These are phyloP conservation scores for Phytopythium mirpurense DNA, from an alignment of 352 stramenopile species.

Conservation along the genomic window DNA sequence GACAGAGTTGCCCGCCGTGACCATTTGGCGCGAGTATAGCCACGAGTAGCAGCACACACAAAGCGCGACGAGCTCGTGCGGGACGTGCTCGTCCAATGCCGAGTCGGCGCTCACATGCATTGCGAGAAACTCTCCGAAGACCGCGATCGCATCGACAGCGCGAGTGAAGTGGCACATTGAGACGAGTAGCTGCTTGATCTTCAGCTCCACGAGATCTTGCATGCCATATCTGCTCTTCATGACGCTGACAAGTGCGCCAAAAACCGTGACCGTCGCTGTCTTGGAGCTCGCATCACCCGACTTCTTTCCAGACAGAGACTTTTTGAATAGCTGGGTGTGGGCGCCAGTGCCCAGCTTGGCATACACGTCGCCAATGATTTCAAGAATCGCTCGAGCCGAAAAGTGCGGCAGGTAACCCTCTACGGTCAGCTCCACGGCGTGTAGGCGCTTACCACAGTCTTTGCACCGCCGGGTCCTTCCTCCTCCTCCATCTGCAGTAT, in stretches of 20 bases:
- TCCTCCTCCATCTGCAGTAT: conserved; percentile 2
- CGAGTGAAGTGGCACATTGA: conserved; percentile 50
- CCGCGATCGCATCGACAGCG: conserved; percentile 47
- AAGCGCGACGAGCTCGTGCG: conserved; percentile 46
- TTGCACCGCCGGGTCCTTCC: conserved; percentile 6
- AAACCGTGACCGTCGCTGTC: conserved; percentile 25
- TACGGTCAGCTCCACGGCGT: conserved; percentile 25
- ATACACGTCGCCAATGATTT: conserved; percentile 55
- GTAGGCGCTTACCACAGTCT: conserved; percentile 24
- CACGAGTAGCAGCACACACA: conserved; percentile 51
- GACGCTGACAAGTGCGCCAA: conserved; percentile 33
- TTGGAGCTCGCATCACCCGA: neutral
- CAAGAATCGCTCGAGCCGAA: conserved; percentile 40
- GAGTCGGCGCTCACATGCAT: conserved; percentile 25
- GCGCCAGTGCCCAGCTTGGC: conserved; percentile 27
- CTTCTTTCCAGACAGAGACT: conserved; percentile 8
- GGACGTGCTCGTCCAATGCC: conserved; percentile 23
- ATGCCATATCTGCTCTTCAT: conserved; percentile 51
- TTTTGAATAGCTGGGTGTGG: conserved; percentile 43
- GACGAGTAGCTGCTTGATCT: conserved; percentile 59
- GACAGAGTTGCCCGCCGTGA: conserved; percentile 34
- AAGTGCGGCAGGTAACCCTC: conserved; percentile 43
- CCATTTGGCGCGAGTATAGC: conserved; percentile 60
- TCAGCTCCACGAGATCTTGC: conserved; percentile 41
- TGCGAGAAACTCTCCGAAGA: conserved; percentile 63